Evolutionary conservation across 805 yeast species (phyloP).

Genomic region (Suhomyces canberraensis): DNA sequence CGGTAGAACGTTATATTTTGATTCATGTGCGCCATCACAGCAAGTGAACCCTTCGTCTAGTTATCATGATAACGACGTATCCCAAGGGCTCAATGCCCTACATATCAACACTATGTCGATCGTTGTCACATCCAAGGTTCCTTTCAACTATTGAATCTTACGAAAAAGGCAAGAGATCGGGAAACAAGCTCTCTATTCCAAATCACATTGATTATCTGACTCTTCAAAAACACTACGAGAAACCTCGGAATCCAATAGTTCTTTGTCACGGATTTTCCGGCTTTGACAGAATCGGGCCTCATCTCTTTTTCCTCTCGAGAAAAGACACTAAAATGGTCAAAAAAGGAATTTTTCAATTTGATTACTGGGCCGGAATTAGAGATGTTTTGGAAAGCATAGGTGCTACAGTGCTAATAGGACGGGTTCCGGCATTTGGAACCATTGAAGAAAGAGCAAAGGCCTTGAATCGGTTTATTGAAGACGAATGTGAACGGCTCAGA

Average conservation of each 20-base stretch:
- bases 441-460: constrained; percentile 64
- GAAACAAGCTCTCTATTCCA: no score
- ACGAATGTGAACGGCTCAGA: constrained; percentile 20
- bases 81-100: no score
- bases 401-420: constrained; percentile 64
- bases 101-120: no score
- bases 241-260: constrained; percentile 72
- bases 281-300: constrained; percentile 49
- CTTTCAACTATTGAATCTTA: no score
- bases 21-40: no score
- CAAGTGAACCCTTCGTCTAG: no score
- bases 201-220: neutral
- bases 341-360: constrained; percentile 36
- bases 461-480: constrained; percentile 50
- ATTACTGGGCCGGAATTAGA: constrained; percentile 82
- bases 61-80: no score
- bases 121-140: no score
- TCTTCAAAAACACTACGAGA: constrained; percentile 40
- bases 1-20: no score
- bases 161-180: no score
- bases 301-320: constrained; percentile 10
- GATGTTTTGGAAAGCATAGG: constrained; percentile 60
- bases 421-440: constrained; percentile 79
- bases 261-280: constrained; percentile 88
- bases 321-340: constrained; percentile 11